A percentile compares a stretch with the other conserved stretches of the same genome.
Conservation (phyloP, 257 asterid species). For the Solanum okadae region DNA sequence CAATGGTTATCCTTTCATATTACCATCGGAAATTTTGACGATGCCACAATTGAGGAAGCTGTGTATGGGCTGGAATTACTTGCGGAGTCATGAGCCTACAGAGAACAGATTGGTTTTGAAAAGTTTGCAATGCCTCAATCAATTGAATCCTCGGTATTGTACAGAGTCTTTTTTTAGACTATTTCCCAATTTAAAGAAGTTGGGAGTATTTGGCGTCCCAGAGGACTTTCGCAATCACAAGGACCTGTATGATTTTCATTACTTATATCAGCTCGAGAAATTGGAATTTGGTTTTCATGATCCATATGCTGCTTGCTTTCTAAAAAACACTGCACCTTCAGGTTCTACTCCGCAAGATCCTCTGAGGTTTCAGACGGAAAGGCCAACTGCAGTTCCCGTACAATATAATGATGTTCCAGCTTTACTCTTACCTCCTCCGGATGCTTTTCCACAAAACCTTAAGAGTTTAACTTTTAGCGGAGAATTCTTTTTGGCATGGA, state of each 20-base stretch:
- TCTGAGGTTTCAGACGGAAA: neutral
- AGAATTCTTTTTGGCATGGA: fast-evolving
- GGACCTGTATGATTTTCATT: neutral
- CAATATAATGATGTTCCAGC: neutral
- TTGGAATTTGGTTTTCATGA: neutral
- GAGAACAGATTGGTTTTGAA: neutral
- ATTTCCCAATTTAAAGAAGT: constrained; percentile 14
- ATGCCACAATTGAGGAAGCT: constrained; percentile 14
- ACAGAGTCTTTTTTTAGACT: neutral
- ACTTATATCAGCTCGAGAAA: constrained; percentile 9
- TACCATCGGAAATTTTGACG: constrained; percentile 9
- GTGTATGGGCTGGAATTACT: neutral
- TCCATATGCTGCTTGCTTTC: fast-evolving
- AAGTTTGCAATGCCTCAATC: constrained; percentile 1
- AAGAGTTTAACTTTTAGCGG: neutral
- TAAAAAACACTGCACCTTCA: too few relatives aligned
- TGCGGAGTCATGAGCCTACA: neutral
- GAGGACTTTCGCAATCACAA: neutral
- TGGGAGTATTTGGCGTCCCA: neutral
- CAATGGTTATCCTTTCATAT: neutral
- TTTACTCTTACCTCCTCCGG: neutral
- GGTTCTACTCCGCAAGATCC: too few relatives aligned
- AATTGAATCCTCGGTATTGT: constrained; percentile 1
- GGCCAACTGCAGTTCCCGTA: too few relatives aligned
- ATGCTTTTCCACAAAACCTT: constrained; percentile 8